phyloP scores from a whole-genome alignment of 306 rosid species.

The Alnus glutinosa region DNA sequence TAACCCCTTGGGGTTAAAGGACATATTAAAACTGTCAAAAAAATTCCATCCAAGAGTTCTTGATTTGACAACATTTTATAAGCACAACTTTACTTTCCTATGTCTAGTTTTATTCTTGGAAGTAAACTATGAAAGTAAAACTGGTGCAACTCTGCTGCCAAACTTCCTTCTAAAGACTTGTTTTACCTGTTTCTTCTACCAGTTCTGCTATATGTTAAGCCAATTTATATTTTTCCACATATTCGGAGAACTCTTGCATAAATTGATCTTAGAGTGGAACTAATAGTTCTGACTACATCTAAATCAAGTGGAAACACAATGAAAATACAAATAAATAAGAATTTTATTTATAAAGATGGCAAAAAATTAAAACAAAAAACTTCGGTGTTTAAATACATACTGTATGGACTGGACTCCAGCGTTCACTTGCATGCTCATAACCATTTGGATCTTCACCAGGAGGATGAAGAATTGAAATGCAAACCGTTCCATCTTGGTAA shows the following conservation, averaged over 20 bases:
- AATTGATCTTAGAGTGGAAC: neutral
- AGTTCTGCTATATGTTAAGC: neutral
- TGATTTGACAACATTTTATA: neutral
- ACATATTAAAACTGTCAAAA: neutral
- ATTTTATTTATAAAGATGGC: neutral
- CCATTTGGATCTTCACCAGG: conserved; percentile 66
- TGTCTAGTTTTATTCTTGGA: neutral
- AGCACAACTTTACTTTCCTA: neutral
- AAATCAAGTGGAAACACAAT: conserved; percentile 13
- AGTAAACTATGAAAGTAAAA: conserved; percentile 8
- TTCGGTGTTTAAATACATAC: conserved; percentile 30
- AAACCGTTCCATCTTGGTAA: conserved; percentile 51
- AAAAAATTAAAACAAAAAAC: neutral
- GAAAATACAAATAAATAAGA: neutral
- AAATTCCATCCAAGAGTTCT: neutral
- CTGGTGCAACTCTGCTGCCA: neutral
- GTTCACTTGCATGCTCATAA: conserved; percentile 56
- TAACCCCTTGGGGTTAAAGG: too few relatives aligned
- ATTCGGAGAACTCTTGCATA: neutral
- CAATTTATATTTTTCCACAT: neutral
- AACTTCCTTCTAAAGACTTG: neutral
- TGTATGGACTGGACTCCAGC: conserved; percentile 59
- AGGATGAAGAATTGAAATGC: conserved; percentile 61
- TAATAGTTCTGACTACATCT: neutral
- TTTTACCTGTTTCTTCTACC: neutral